phyloP scores from a whole-genome alignment of 2,329 filamentous ascomycete genomes.

The Hypoxylon sp. region DNA sequence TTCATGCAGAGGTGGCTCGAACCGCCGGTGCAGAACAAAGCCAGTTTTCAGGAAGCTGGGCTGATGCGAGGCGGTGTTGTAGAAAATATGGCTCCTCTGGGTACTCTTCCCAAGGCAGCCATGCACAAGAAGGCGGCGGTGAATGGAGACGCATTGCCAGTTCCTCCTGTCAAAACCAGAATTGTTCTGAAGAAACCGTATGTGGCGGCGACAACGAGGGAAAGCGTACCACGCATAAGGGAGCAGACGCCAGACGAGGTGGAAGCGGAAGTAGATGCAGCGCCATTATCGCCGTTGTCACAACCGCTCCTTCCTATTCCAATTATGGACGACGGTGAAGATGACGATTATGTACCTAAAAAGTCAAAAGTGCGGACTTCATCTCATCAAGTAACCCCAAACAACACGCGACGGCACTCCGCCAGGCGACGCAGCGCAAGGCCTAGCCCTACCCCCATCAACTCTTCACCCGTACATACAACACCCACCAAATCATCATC shows the following conservation, averaged over 20 bases:
- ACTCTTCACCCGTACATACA: slow-evolving; percentile 19
- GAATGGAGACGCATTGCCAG: slow-evolving; percentile 52
- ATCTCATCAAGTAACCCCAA: slow-evolving; percentile 34
- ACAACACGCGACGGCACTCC: slow-evolving; percentile 49
- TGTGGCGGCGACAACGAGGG: slow-evolving; percentile 51
- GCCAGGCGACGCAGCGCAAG: slow-evolving; percentile 48
- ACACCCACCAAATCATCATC: slow-evolving; percentile 9
- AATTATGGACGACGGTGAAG: slow-evolving; percentile 56
- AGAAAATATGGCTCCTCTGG: slow-evolving; percentile 86
- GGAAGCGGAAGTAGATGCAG: slow-evolving; percentile 31
- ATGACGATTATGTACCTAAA: slow-evolving; percentile 63
- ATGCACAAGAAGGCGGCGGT: slow-evolving; percentile 68
- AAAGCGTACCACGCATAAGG: slow-evolving; percentile 43
- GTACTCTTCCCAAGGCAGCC: slow-evolving; percentile 76
- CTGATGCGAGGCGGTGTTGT: slow-evolving; percentile 82
- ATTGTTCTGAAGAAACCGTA: slow-evolving; percentile 54
- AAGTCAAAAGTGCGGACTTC: slow-evolving; percentile 50
- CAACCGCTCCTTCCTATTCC: slow-evolving; percentile 43
- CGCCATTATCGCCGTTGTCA: slow-evolving; percentile 46
- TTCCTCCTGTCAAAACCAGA: slow-evolving; percentile 47
- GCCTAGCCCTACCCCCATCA: slow-evolving; percentile 46
- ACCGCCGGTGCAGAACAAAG: slow-evolving; percentile 70
- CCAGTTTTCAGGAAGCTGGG: slow-evolving; percentile 85
- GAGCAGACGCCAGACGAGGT: slow-evolving; percentile 21
- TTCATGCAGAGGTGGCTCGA: slow-evolving; percentile 73